Base-by-base conservation (phyloP, 306 rosid genomes). In the Vigna unguiculata region DNA sequence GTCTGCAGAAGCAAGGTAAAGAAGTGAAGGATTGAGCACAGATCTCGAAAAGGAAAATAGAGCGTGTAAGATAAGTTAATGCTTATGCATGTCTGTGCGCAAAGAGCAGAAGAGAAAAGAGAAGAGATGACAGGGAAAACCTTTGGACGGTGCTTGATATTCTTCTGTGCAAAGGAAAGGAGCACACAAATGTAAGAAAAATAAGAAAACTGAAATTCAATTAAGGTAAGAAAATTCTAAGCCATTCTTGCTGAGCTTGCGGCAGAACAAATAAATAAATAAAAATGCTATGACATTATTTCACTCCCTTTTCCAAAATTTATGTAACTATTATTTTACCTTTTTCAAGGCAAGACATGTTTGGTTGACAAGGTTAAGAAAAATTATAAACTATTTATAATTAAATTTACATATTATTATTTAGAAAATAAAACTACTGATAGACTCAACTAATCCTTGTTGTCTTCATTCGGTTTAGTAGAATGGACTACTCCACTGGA, bases 21-120 rank as follows among this genome's bases (percentile, higher is more conserved):
- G 12, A 47, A 40, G 71, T 7, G 38, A 68, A 68, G 30, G 22
- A 55, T 22, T 2, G 28, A 62, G 70, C 89, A 25, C 92, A 80
- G 93, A 91, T 91, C 97, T 87, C 85, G 59, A 86, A 46, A 57
- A 22, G 8, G 19, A 5, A 62, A 46, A 43, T 9, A 16, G 57
- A 59, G 32, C 2, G 52, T 24, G 61, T 3, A 54, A 20, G 22
- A 76, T 34, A 6, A 40, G 70, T 17, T 66, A 16, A 21, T 41
- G 64, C 15, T 11, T 32, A 12, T 47, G 71, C 57, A 32, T 9
- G 38, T 2, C 0, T 24, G 38, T 10, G 30, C 5, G 69, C n/a
- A 41, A 19, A 40, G 63, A 63, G 49, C 13, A 19, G 21, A 9
- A 14, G 9, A 62, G 10, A 63, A 41, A 45, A 73, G 81, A 76